These are phyloP conservation scores for Hypericum perforatum DNA, from an alignment of 345 rosid genomes.

Conservation along the genomic window DNA sequence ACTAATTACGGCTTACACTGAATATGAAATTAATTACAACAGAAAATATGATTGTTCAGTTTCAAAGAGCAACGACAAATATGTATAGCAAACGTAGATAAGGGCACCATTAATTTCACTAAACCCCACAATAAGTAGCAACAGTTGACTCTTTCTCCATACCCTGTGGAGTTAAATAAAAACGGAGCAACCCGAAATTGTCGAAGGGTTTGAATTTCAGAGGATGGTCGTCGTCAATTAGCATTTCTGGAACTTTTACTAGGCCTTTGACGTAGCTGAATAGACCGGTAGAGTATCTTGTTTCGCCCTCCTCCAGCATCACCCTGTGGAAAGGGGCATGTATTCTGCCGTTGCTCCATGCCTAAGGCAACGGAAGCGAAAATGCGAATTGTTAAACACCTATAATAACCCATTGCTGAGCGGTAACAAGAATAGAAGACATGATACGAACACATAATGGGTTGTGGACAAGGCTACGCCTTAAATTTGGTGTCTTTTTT, in stretches of 20 bases:
- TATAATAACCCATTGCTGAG: no score
- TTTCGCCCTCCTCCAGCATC: not conserved
- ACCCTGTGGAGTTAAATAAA: not conserved
- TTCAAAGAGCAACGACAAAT: no score
- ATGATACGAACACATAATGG: no score
- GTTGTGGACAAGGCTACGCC: no score
- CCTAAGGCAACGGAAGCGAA: not conserved
- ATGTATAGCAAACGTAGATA: no score
- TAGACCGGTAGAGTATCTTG: slow-evolving; percentile 12
- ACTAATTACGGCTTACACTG: no score
- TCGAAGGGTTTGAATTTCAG: slow-evolving; percentile 10
- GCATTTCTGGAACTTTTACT: slow-evolving; percentile 1
- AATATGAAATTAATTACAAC: no score
- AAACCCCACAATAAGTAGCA: slow-evolving; percentile 9
- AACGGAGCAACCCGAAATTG: slow-evolving; percentile 1
- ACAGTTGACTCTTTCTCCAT: not conserved
- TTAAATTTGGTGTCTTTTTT: no score
- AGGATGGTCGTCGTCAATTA: slow-evolving; percentile 12
- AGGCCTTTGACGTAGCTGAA: slow-evolving; percentile 9
- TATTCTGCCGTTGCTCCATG: slow-evolving; percentile 6
- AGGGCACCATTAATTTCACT: not conserved
- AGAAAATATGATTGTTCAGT: no score
- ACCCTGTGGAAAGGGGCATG: slow-evolving; percentile 4
- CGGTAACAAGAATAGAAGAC: no score
- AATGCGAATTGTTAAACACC: no score